Evolutionary conservation across 306 rosid species (phyloP).

Genomic region (Cicer cuneatum): DNA sequence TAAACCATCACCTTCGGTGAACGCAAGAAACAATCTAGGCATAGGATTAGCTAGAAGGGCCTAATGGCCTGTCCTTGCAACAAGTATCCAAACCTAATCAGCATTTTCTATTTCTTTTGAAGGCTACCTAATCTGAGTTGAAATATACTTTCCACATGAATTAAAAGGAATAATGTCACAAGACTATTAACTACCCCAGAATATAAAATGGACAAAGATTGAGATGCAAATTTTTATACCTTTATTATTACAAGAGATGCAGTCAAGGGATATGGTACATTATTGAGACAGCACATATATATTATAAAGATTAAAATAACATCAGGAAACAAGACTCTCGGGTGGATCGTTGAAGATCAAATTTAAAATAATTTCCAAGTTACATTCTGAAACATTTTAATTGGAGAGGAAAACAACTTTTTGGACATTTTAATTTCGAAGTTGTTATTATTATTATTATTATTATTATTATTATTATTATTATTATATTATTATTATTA

Average conservation of each 20-base stretch:
- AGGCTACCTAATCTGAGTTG: conserved; percentile 51
- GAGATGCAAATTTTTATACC: conserved; percentile 24
- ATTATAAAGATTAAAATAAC: conserved; percentile 16
- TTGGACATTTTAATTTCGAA: too few relatives aligned
- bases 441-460: too few relatives aligned
- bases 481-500: too few relatives aligned
- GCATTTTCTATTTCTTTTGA: neutral
- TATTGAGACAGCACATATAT: conserved; percentile 47
- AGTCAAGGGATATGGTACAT: conserved; percentile 73
- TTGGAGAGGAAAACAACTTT: conserved; percentile 11
- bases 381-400: neutral
- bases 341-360: conserved; percentile 4
- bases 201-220: conserved; percentile 37
- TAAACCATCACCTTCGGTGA: too few relatives aligned
- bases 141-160: conserved; percentile 33
- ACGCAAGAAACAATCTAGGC: neutral
- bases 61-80: neutral
- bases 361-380: neutral
- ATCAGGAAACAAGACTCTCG: conserved; percentile 35
- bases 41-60: neutral
- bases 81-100: neutral
- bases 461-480: too few relatives aligned
- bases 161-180: conserved; percentile 44
- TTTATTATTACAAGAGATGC: conserved; percentile 42
- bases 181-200: conserved; percentile 49